Percentiles rank a stretch among this genome's conserved stretches.
phyloP scores from a whole-genome alignment of 2,329 filamentous ascomycete genomes.

The Tolypocladium pustulatum region DNA sequence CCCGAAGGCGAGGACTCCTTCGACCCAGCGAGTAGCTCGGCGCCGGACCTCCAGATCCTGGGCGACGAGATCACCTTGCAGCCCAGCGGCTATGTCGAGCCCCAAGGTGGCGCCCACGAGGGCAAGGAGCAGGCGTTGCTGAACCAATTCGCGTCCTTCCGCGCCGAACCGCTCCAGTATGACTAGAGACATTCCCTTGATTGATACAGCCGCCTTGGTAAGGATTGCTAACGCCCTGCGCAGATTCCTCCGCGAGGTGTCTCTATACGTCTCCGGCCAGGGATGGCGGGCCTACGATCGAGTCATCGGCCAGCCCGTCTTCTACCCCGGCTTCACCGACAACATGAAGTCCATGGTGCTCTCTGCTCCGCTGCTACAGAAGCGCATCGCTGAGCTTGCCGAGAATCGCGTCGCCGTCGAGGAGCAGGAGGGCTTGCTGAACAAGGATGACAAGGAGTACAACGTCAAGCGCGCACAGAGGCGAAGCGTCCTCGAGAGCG shows the following conservation, averaged over 20 bases:
- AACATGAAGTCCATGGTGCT: conserved; percentile 76
- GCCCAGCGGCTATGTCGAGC: conserved; percentile 56
- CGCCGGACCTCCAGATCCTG: conserved; percentile 69
- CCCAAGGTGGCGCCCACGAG: conserved; percentile 33
- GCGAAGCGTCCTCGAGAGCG: conserved; percentile 56
- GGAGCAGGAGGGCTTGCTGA: conserved; percentile 60
- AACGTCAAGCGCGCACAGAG: conserved; percentile 38
- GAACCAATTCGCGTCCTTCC: conserved; percentile 79
- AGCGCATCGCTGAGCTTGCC: conserved; percentile 67
- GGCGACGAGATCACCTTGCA: conserved; percentile 66
- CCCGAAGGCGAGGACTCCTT: conserved; percentile 16
- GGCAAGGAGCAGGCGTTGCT: conserved; percentile 59
- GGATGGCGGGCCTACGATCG: conserved; percentile 94
- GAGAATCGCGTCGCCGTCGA: conserved; percentile 65
- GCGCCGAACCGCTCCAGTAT: conserved; percentile 54
- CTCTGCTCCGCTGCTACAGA: conserved; percentile 62
- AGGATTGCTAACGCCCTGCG: neutral
- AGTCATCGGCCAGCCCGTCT: conserved; percentile 83
- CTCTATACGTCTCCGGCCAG: conserved; percentile 81
- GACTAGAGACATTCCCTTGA: conserved; percentile 6
- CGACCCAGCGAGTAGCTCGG: conserved; percentile 30
- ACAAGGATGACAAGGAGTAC: conserved; percentile 43
- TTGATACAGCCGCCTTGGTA: neutral
- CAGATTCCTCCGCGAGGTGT: conserved; percentile 88
- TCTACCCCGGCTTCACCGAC: conserved; percentile 85